A percentile compares a stretch with the other conserved stretches of the same genome.
Conservation (phyloP, 2,329 filamentous ascomycete genomes). For the Colletotrichum zoysiae region DNA sequence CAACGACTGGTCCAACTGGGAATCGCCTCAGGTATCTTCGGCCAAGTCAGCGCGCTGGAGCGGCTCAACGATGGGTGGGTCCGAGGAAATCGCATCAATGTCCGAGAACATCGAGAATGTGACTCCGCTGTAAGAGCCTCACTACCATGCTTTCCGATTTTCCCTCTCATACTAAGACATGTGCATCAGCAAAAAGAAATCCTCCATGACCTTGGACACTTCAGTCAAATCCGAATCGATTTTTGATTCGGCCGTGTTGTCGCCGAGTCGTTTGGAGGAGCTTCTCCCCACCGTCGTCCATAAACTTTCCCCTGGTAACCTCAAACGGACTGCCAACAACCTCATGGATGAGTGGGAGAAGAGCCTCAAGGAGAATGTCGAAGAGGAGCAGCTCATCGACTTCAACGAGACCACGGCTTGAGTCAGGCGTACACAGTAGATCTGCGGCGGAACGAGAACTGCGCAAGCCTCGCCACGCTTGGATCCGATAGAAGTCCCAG, state of each 20-base stretch:
- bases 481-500: not conserved
- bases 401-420: conserved; percentile 40
- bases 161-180: conserved; percentile 36
- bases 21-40: conserved; percentile 63
- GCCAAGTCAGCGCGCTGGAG: conserved; percentile 72
- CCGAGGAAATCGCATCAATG: conserved; percentile 60
- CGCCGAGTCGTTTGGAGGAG: conserved; percentile 64
- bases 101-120: conserved; percentile 62
- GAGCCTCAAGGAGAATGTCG: conserved; percentile 60
- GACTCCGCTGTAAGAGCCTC: conserved; percentile 61
- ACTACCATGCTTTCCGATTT: conserved; percentile 1
- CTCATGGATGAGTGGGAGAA: conserved; percentile 95
- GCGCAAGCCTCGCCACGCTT: not conserved
- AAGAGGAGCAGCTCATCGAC: conserved; percentile 35
- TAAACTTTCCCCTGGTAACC: conserved; percentile 78
- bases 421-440: not conserved
- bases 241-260: conserved; percentile 42
- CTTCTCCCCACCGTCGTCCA: conserved; percentile 78
- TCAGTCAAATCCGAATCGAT: conserved; percentile 37
- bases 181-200: conserved; percentile 50
- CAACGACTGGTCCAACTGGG: conserved; percentile 76
- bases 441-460: not conserved
- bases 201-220: conserved; percentile 48
- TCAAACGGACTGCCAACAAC: conserved; percentile 85
- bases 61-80: conserved; percentile 65